Evolutionary conservation across 2,329 filamentous ascomycete species (phyloP).

Genomic region (Sarocladium kiliense): DNA sequence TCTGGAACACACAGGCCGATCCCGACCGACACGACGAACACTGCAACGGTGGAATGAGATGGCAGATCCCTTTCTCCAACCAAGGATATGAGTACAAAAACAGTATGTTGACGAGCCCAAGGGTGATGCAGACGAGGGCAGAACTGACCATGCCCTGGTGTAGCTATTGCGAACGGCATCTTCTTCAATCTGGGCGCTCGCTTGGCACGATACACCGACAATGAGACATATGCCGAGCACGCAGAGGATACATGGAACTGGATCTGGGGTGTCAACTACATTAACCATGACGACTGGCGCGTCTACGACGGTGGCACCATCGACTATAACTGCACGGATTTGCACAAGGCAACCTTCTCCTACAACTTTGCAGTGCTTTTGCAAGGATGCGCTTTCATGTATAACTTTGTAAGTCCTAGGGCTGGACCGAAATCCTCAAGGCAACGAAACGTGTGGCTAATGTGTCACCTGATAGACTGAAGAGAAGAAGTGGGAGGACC

Average conservation of each 20-base stretch:
- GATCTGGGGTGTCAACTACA: constrained; percentile 47
- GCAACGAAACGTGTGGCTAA: no score
- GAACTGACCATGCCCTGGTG: no score
- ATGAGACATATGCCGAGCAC: constrained; percentile 58
- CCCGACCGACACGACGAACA: constrained; percentile 54
- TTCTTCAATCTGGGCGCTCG: constrained; percentile 64
- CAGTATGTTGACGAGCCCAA: constrained; percentile 44
- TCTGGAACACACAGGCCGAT: constrained; percentile 65
- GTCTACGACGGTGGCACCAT: constrained; percentile 61
- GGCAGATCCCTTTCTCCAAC: constrained; percentile 74
- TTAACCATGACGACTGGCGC: constrained; percentile 54
- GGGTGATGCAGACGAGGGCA: no score
- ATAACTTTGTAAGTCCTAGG: constrained; percentile 48
- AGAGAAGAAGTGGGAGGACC: constrained; percentile 49
- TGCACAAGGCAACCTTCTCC: constrained; percentile 60
- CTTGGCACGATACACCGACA: constrained; percentile 65
- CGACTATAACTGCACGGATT: constrained; percentile 51
- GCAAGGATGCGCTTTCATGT: constrained; percentile 63
- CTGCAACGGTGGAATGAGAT: constrained; percentile 67
- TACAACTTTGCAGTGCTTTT: constrained; percentile 61
- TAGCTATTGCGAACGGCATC: constrained; percentile 54
- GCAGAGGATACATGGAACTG: constrained; percentile 61
- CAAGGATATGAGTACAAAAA: constrained; percentile 59
- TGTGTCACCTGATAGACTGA: no score
- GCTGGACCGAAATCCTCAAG: neutral